Conservation (phyloP, 306 rosid species). For the Fagus sylvatica region DNA sequence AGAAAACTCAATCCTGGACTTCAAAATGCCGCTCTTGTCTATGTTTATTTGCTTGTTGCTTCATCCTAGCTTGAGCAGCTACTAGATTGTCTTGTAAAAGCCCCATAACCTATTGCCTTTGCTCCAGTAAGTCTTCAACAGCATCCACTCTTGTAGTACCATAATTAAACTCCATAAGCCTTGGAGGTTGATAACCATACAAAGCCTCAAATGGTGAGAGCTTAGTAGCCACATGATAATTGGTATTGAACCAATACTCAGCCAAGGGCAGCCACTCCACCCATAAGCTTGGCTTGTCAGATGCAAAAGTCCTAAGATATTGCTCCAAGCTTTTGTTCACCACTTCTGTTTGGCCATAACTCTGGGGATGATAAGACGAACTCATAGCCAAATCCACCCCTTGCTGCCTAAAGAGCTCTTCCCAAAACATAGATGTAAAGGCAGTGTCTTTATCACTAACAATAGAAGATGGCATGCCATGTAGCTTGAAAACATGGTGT, state of each 20-base stretch:
- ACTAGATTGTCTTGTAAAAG: neutral
- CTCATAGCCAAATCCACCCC: neutral
- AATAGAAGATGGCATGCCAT: too few relatives aligned
- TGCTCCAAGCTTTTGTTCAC: neutral
- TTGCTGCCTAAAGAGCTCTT: neutral
- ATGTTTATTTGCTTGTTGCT: neutral
- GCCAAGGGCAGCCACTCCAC: neutral
- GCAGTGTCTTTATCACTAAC: too few relatives aligned
- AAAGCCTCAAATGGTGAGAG: neutral
- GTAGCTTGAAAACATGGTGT: too few relatives aligned
- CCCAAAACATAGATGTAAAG: too few relatives aligned
- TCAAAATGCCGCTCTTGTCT: neutral
- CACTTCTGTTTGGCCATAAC: neutral
- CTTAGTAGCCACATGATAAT: too few relatives aligned
- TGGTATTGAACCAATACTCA: neutral
- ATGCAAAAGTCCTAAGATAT: neutral
- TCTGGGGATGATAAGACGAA: neutral
- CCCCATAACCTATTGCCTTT: neutral
- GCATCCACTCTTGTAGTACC: neutral
- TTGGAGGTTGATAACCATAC: neutral
- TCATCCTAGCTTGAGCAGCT: neutral
- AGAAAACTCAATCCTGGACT: neutral
- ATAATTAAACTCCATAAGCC: neutral
- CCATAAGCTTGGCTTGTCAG: neutral
- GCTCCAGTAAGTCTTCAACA: neutral